Evolutionary conservation across 2,329 filamentous ascomycete genomes (phyloP).

Genomic region (Alternaria angustiovoidea): DNA sequence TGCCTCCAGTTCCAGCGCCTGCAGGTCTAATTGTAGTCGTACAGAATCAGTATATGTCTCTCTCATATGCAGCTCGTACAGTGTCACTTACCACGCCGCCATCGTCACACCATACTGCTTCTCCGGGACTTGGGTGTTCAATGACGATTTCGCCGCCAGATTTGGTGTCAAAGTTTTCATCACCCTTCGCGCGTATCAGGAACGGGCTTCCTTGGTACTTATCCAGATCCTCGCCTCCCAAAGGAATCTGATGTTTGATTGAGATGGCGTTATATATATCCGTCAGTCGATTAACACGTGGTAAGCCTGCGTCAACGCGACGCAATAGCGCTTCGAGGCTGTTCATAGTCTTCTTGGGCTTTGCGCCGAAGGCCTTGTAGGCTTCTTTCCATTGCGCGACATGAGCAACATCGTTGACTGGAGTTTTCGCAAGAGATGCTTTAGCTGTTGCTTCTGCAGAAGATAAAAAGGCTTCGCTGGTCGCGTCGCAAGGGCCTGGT

Average conservation of each 20-base stretch:
- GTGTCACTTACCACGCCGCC: constrained; percentile 31
- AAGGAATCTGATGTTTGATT: constrained; percentile 51
- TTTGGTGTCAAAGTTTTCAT: constrained; percentile 46
- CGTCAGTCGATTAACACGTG: constrained; percentile 51
- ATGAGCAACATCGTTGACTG: constrained; percentile 46
- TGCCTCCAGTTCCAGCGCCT: constrained; percentile 54
- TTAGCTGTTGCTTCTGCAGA: constrained; percentile 27
- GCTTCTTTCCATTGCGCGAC: constrained; percentile 51
- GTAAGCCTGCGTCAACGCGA: constrained; percentile 44
- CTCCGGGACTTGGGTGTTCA: constrained; percentile 39
- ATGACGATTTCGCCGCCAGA: constrained; percentile 36
- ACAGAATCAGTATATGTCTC: neutral
- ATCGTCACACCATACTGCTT: constrained; percentile 53
- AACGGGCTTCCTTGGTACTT: constrained; percentile 48
- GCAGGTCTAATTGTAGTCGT: constrained; percentile 35
- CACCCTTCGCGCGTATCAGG: constrained; percentile 43
- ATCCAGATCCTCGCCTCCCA: constrained; percentile 52
- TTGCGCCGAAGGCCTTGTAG: constrained; percentile 52
- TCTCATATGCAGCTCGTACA: neutral
- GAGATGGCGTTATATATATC: constrained; percentile 54
- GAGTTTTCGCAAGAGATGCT: constrained; percentile 15
- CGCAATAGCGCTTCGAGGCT: constrained; percentile 51
- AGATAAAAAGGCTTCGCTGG: constrained; percentile 40
- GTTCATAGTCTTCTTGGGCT: constrained; percentile 49
- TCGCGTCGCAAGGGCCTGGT: constrained; percentile 41